Evolutionary conservation across 2,329 filamentous ascomycete genomes (phyloP), one percentile per base, ranked within the genome.

Genomic region (Penicillium sp.): DNA sequence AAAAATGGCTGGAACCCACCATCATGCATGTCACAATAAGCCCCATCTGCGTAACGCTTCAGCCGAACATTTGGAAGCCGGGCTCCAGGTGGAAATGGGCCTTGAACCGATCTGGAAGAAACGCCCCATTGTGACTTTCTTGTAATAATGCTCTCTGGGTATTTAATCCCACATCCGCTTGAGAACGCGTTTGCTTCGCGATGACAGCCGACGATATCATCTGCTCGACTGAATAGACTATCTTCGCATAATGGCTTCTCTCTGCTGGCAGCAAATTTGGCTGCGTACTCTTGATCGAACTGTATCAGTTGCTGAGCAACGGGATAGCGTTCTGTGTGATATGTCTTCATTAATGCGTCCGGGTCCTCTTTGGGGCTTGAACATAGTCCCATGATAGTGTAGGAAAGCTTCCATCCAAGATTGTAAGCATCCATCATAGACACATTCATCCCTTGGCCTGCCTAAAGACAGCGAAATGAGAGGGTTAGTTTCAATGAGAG

Each of bases 401-500:
- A 62, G 4, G 55, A 56, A 5, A 72, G 56, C 46, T 72, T 72
- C 69, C 69, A 71, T 4, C 63, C 66, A 3, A 72, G 55, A 36
- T 73, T 72, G 59, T 66, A 65, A 0, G 62, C 70, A 49, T 73
- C 85, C 43, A 86, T 73, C 69, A 89, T 88, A 3, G 84, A 85
- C 1, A 85, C 86, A 59, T 89, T 89, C 85, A 88, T 89, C 27
- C 85, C 85, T 67, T 88, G 85, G 1, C 85, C 85, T 33, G 84
- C 85, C 72, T 71, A 28, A 7, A 35, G 36, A 28, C 12, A 5
- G 40, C 25, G 38, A 25, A 11, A 18, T 25, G 4, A 42, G 27
- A 11, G 13, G 11, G 13, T 11, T 33, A 7, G 39, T 6, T 13
- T 5, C 28, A n/a, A n/a, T n/a, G 5, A 42, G 5, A 18, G 12